A percentile compares a stretch with the other conserved stretches of the same genome.
Conservation (phyloP, 2,329 filamentous ascomycete genomes). For the Chaetothyriales sp. region DNA sequence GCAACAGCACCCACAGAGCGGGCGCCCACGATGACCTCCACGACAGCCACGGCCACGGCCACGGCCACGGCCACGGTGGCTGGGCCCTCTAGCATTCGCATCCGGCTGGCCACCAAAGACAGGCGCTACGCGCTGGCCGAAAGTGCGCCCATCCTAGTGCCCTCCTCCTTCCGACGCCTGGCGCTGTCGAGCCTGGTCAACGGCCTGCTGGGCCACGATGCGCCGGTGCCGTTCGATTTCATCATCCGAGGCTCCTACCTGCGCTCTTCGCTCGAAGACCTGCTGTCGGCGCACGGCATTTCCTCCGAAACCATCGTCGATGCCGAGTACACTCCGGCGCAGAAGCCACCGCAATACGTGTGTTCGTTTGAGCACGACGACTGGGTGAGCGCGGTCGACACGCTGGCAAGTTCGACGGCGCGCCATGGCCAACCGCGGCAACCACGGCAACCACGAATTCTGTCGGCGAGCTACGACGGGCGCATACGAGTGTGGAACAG, state of each 20-base stretch:
- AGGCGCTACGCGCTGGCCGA: conserved; percentile 40
- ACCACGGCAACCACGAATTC: conserved; percentile 62
- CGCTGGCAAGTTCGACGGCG: conserved; percentile 48
- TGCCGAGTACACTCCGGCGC: conserved; percentile 83
- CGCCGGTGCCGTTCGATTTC: conserved; percentile 60
- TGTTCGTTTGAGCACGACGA: conserved; percentile 94
- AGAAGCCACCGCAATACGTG: conserved; percentile 78
- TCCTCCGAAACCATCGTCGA: conserved; percentile 77
- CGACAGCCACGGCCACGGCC: neutral
- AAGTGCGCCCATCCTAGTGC: conserved; percentile 43
- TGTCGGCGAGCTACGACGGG: conserved; percentile 92
- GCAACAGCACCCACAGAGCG: neutral
- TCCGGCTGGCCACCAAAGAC: conserved; percentile 41
- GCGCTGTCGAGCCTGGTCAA: conserved; percentile 52
- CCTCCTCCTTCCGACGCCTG: conserved; percentile 42
- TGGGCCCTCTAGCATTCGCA: conserved; percentile 26
- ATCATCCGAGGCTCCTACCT: conserved; percentile 88
- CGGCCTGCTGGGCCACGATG: conserved; percentile 42
- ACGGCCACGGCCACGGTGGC: conserved; percentile 1
- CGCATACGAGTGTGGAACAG: conserved; percentile 79
- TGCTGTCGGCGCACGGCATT: conserved; percentile 71
- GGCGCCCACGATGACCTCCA: neutral
- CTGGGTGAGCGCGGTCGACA: conserved; percentile 82
- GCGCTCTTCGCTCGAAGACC: conserved; percentile 77
- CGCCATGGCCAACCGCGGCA: conserved; percentile 41